These are phyloP conservation scores for Boletus insuetus DNA, from an alignment of 768 basidiomycete species.

Conservation along the genomic window DNA sequence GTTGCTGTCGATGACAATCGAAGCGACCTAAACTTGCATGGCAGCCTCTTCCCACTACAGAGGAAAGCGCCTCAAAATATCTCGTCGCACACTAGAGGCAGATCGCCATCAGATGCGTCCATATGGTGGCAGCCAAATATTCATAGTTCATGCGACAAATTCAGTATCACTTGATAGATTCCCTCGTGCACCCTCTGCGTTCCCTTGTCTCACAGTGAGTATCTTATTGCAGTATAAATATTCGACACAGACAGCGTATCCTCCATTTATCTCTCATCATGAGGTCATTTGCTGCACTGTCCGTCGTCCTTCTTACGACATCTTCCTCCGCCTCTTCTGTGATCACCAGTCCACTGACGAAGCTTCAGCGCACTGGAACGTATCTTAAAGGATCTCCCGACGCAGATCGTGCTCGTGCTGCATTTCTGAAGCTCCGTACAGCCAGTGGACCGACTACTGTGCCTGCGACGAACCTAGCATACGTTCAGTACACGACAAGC, in stretches of 20 bases:
- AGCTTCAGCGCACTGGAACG: slow-evolving; percentile 7
- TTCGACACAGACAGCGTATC: not conserved
- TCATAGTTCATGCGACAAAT: not conserved
- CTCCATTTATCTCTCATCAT: slow-evolving; percentile 1
- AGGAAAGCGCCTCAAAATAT: too few species aligned
- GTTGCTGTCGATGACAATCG: too few species aligned
- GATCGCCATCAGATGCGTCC: too few species aligned
- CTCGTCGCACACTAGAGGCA: too few species aligned
- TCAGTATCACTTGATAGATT: too few species aligned
- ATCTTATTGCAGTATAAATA: not conserved
- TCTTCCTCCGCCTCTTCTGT: not conserved
- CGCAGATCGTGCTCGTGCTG: slow-evolving; percentile 17
- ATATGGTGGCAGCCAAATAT: too few species aligned
- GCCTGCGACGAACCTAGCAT: slow-evolving; percentile 12
- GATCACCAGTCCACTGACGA: slow-evolving; percentile 11
- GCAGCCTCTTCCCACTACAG: too few species aligned
- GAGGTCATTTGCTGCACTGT: slow-evolving; percentile 9
- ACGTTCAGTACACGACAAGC: slow-evolving; percentile 17
- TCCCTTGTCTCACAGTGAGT: not conserved
- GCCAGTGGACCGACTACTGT: slow-evolving; percentile 11
- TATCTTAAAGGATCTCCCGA: slow-evolving; percentile 19
- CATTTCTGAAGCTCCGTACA: slow-evolving; percentile 2
- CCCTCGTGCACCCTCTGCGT: not conserved
- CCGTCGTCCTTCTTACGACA: slow-evolving; percentile 4
- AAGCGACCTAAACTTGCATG: too few species aligned